A percentile compares a stretch with the other conserved stretches of the same genome.
Conservation (phyloP, 2,329 filamentous ascomycete genomes). For the Dactylellina cionopaga region DNA sequence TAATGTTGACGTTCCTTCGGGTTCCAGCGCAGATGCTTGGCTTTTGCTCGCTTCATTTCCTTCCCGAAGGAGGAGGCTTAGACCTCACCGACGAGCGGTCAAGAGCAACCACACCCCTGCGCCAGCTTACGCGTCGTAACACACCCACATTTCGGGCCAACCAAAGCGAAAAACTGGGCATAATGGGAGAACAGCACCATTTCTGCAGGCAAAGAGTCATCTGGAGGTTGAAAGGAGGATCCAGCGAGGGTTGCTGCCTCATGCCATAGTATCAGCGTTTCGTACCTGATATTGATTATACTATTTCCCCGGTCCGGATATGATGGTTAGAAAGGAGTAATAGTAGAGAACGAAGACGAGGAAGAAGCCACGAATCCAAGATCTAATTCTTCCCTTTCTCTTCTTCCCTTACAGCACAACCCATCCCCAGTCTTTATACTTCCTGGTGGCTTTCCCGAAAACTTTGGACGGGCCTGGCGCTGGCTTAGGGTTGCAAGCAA, state of each 20-base stretch:
- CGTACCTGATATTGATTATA: constrained; percentile 15
- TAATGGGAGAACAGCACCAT: constrained; percentile 12
- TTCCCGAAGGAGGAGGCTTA: constrained; percentile 52
- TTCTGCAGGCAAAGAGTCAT: constrained; percentile 28
- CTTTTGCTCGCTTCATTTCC: constrained; percentile 38
- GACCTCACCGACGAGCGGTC: constrained; percentile 10
- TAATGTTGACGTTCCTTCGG: constrained; percentile 1
- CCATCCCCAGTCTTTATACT: constrained; percentile 12
- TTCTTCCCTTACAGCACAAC: constrained; percentile 15
- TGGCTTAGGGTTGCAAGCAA: constrained; percentile 10
- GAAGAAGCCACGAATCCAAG: constrained; percentile 51
- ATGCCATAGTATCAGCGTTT: background rate
- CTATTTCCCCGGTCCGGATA: too few relatives aligned
- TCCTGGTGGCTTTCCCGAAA: constrained; percentile 37
- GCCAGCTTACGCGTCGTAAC: constrained; percentile 52
- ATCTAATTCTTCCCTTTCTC: background rate
- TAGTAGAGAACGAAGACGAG: constrained; percentile 10
- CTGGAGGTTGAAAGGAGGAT: constrained; percentile 40
- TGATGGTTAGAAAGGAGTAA: background rate
- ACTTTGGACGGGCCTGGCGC: background rate
- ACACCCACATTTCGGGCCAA: constrained; percentile 34
- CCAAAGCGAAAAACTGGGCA: constrained; percentile 34
- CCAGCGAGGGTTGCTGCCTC: constrained; percentile 12
- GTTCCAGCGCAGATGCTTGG: constrained; percentile 7
- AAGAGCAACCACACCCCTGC: constrained; percentile 24